phyloP scores from a whole-genome alignment of 345 rosid genomes.

The Boechera stricta region DNA sequence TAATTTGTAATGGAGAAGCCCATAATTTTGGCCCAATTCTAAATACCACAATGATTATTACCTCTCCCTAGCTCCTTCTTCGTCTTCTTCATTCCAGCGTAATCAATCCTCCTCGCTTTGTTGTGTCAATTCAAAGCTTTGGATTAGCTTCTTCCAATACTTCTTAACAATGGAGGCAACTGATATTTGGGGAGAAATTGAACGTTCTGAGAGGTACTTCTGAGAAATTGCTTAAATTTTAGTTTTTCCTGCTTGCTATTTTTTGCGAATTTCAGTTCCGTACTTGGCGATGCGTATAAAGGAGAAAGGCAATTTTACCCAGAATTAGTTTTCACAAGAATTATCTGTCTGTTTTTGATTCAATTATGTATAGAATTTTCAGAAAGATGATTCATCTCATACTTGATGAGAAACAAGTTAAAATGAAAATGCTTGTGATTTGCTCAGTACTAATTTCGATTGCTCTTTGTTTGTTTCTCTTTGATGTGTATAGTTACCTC shows the following conservation, averaged over 20 bases:
- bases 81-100: background rate
- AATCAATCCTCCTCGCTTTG: background rate
- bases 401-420: background rate
- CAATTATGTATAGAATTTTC: background rate
- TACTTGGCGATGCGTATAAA: background rate
- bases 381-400: background rate
- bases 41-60: slow-evolving; percentile 13
- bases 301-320: background rate
- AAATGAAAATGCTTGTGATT: background rate
- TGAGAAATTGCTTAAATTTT: background rate
- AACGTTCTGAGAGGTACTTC: slow-evolving; percentile 47
- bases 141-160: background rate
- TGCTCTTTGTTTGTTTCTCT: background rate
- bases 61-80: background rate
- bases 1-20: background rate
- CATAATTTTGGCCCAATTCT: background rate
- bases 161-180: slow-evolving; percentile 33
- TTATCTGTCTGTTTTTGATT: slow-evolving; percentile 14
- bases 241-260: background rate
- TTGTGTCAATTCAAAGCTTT: background rate
- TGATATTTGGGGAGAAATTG: slow-evolving; percentile 44
- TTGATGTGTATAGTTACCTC: slow-evolving; percentile 56
- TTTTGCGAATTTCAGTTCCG: background rate
- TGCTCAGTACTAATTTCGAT: background rate
- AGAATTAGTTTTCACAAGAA: slow-evolving; percentile 5